Percentiles rank a stretch among this genome's conserved stretches.
Evolutionary conservation across 352 stramenopile species (phyloP).

Genomic region (Poterioochromonas sp.): DNA sequence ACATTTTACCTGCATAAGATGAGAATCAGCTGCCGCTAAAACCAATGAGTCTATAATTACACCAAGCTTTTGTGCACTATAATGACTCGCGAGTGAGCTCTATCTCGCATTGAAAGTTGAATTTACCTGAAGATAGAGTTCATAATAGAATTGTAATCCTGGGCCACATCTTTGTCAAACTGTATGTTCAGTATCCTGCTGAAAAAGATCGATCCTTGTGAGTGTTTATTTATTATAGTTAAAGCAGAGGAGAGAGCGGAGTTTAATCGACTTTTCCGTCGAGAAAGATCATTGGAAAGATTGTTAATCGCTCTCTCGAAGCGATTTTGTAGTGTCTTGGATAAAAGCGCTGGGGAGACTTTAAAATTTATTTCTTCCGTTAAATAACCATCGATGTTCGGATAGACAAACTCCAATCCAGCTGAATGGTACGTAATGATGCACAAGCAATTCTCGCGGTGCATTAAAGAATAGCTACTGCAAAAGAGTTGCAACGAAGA

Average conservation of each 20-base stretch:
- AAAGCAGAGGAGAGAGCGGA: not conserved
- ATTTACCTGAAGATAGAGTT: conserved; percentile 33
- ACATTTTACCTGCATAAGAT: conserved; percentile 11
- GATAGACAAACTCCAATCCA: not conserved
- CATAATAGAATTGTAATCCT: conserved; percentile 25
- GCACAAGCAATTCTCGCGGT: not conserved
- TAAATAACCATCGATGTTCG: not conserved
- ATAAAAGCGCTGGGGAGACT: not conserved
- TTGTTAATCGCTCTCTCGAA: too few relatives aligned
- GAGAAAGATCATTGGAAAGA: too few relatives aligned
- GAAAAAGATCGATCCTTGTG: too few relatives aligned
- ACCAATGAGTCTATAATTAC: conserved; percentile 2
- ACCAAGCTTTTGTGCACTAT: conserved; percentile 21
- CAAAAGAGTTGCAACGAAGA: too few relatives aligned
- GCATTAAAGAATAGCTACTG: not conserved
- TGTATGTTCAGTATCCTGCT: too few relatives aligned
- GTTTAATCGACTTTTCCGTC: not conserved
- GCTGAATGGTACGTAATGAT: not conserved
- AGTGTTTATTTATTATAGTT: too few relatives aligned
- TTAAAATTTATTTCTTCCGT: not conserved
- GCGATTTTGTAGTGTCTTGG: not conserved
- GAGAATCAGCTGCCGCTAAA: not conserved
- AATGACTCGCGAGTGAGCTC: not conserved
- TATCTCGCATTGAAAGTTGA: too few relatives aligned
- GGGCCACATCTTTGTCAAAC: too few relatives aligned